phyloP scores from a whole-genome alignment of 2,329 filamentous ascomycete species.

The Golovinomyces cichoracearum region DNA sequence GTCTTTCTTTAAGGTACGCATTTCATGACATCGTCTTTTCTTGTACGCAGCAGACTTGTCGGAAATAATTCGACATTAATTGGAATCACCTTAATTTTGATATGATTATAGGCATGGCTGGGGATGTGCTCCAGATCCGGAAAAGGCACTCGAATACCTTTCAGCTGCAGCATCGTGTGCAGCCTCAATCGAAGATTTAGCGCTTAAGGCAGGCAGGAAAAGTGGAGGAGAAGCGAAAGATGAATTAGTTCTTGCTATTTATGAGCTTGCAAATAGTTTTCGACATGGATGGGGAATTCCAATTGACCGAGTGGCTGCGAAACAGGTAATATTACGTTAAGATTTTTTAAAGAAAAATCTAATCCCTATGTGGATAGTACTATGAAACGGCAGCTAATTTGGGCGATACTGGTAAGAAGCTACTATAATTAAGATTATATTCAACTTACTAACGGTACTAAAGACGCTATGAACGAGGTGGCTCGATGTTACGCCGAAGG shows the following conservation, averaged over 20 bases:
- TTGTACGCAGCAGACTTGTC: no score
- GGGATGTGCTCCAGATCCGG: slow-evolving; percentile 53
- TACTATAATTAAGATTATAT: slow-evolving; percentile 4
- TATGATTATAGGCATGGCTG: slow-evolving; percentile 48
- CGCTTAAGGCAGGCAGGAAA: slow-evolving; percentile 64
- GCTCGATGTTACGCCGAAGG: slow-evolving; percentile 91
- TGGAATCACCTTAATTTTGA: background rate
- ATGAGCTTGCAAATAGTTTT: slow-evolving; percentile 80
- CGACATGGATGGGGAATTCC: slow-evolving; percentile 80
- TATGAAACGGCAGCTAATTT: slow-evolving; percentile 95
- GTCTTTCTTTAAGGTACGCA: slow-evolving; percentile 58
- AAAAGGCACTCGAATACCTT: slow-evolving; percentile 56
- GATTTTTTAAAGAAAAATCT: background rate
- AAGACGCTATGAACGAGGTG: slow-evolving; percentile 90
- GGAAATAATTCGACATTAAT: background rate
- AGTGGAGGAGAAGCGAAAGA: slow-evolving; percentile 89
- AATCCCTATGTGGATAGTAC: slow-evolving; percentile 32
- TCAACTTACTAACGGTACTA: slow-evolving; percentile 10
- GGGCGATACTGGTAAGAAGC: slow-evolving; percentile 46
- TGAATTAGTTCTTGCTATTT: slow-evolving; percentile 86
- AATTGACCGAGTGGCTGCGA: slow-evolving; percentile 64
- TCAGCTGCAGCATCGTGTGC: slow-evolving; percentile 75
- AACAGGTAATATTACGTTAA: slow-evolving; percentile 25
- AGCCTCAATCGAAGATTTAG: slow-evolving; percentile 61
- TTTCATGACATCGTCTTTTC: background rate